phyloP scores from a whole-genome alignment of 768 basidiomycete genomes.

The Lanmaoa rubissima region DNA sequence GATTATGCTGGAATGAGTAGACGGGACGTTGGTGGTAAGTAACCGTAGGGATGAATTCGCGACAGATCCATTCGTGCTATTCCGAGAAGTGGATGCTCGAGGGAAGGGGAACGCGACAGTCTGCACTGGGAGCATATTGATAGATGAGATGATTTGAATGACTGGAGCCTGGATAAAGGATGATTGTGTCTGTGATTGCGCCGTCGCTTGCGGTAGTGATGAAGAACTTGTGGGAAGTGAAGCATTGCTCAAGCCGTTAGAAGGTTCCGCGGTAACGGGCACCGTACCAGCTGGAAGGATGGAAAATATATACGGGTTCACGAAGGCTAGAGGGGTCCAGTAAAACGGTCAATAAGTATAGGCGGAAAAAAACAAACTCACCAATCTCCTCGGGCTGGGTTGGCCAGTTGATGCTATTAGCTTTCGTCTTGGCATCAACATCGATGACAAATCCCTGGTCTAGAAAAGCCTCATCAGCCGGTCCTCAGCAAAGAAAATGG shows the following conservation, averaged over 20 bases:
- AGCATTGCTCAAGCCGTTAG: conserved; percentile 17
- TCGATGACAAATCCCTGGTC: conserved; percentile 70
- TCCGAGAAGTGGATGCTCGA: conserved; percentile 27
- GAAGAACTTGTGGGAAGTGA: conserved; percentile 11
- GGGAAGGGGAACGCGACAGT: conserved; percentile 63
- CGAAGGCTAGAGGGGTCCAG: conserved; percentile 48
- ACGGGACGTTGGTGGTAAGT: conserved; percentile 38
- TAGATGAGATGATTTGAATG: conserved; percentile 68
- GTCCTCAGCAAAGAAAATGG: neutral
- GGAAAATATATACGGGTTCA: conserved; percentile 77
- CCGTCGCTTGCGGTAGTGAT: conserved; percentile 17
- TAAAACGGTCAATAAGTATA: conserved; percentile 60
- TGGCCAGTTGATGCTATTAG: conserved; percentile 64
- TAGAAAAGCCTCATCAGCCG: conserved; percentile 26
- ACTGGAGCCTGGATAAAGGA: conserved; percentile 54
- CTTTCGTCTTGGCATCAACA: conserved; percentile 53
- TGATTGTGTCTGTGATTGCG: conserved; percentile 27
- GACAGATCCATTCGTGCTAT: neutral
- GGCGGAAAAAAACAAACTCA: conserved; percentile 25
- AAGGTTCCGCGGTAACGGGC: conserved; percentile 27
- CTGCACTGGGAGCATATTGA: conserved; percentile 62
- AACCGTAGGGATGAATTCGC: conserved; percentile 56
- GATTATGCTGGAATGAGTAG: conserved; percentile 46
- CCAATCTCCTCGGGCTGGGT: conserved; percentile 81
- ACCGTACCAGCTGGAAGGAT: conserved; percentile 70